phyloP scores from a whole-genome alignment of 768 basidiomycete genomes.

The Brasilioporus rufonigricans region DNA sequence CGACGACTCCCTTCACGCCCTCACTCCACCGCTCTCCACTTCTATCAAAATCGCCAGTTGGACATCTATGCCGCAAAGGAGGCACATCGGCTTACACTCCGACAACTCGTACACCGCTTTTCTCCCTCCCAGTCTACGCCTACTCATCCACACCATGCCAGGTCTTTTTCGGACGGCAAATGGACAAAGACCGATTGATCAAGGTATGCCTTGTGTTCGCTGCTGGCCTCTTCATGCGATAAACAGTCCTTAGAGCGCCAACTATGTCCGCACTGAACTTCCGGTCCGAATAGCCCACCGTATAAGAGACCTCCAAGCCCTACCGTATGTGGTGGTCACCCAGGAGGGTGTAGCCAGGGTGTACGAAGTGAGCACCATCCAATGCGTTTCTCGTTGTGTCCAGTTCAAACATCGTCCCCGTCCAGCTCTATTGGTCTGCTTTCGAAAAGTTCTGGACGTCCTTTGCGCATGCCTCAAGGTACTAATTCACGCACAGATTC shows the following conservation, averaged over 20 bases:
- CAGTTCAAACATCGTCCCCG: neutral
- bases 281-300: constrained; percentile 88
- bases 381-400: neutral
- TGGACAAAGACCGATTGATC: constrained; percentile 74
- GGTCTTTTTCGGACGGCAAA: constrained; percentile 85
- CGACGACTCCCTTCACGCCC: constrained; percentile 15
- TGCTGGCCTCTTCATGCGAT: neutral
- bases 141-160: constrained; percentile 28
- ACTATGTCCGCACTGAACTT: constrained; percentile 86
- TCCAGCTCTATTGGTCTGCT: constrained; percentile 79
- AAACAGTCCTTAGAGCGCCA: constrained; percentile 60
- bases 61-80: constrained; percentile 77
- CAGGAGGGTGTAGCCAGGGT: constrained; percentile 81
- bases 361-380: constrained; percentile 62
- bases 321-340: constrained; percentile 85
- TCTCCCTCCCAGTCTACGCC: neutral
- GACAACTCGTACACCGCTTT: constrained; percentile 63
- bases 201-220: constrained; percentile 44
- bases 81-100: constrained; percentile 67
- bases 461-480: neutral
- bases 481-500: constrained; percentile 45
- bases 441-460: constrained; percentile 66
- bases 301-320: constrained; percentile 78
- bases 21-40: constrained; percentile 50
- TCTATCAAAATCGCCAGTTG: constrained; percentile 81